Percentiles rank a stretch among this genome's conserved stretches.
phyloP scores from a whole-genome alignment of 176 grass and related monocot genomes.

The Oryza glaberrima region DNA sequence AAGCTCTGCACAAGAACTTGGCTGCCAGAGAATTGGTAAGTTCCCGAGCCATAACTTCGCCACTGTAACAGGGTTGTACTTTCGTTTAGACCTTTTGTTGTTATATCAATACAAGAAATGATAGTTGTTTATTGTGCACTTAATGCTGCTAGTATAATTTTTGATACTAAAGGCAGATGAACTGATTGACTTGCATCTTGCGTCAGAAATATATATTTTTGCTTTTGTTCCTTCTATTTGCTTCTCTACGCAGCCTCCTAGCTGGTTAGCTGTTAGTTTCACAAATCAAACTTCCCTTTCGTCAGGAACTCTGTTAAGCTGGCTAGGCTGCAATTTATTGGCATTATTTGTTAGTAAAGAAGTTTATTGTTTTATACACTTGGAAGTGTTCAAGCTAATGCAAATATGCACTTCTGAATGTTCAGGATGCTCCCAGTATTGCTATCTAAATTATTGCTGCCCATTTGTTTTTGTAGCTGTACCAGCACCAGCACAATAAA shows the following conservation, averaged over 20 bases:
- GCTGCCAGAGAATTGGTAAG: slow-evolving; percentile 79
- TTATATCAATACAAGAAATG: not conserved
- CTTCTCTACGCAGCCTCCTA: not conserved
- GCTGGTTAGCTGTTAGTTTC: not conserved
- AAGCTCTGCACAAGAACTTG: slow-evolving; percentile 97
- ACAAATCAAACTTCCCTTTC: not conserved
- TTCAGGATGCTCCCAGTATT: not conserved
- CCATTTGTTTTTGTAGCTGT: slow-evolving; percentile 62
- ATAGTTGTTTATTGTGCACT: not conserved
- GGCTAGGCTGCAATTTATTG: not conserved
- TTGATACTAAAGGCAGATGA: not conserved
- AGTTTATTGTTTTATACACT: not conserved
- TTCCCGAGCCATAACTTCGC: not conserved
- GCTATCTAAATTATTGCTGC: not conserved
- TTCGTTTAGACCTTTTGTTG: not conserved
- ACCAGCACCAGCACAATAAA: slow-evolving; percentile 99
- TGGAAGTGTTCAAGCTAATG: not conserved
- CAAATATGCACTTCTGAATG: not conserved
- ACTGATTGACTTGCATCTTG: not conserved
- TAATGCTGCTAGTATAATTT: not conserved
- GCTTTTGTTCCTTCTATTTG: not conserved
- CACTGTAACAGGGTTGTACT: not conserved
- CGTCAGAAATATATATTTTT: no score
- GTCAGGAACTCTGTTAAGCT: not conserved
- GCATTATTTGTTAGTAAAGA: not conserved